Evolutionary conservation across 345 rosid species (phyloP), one percentile per base, ranked within the genome.

Genomic region (Citrus hindsii): DNA sequence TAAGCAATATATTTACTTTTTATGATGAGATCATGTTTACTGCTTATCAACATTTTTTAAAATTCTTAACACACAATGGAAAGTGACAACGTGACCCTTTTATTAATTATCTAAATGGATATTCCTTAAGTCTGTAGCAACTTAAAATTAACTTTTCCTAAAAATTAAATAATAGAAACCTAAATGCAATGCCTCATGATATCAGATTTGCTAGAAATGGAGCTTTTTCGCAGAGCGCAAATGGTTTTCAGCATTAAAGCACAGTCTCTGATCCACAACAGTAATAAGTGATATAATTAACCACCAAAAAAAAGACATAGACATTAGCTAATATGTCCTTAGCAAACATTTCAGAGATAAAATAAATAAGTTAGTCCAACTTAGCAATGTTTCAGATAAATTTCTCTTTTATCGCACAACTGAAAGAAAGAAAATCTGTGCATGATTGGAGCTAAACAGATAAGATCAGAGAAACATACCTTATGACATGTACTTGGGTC

Each of bases 401-500:
- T 7, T 59, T 71, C 48, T 48, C 33, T 13, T n/a, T 59, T 21
- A 16, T n/a, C 16, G 21, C 16, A 25, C 33, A 69, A 48, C 55
- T 40, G 35, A 35, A 21, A 60, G 46, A 59, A 60, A 46, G 27
- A 46, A 63, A 9, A 19, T 7, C 0, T 9, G 40, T 65, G 71
- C 24, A 1, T 21, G 16, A 32, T 65, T 14, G 3, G 61, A 62
- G 18, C 12, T 38, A 53, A 77, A 68, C 42, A 25, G 30, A 77
- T 24, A 10, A 48, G 48, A 53, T 22, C 14, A 42, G 19, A 24
- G 73, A 38, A n/a, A 70, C 38, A 65, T 82, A 91, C 97, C 94
- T 94, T 96, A 67, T 88, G 91, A 83, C 92, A 91, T 5, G 99
- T 89, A 66, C 82, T 94, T 30, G 93, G 94, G 82, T 94, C 99